A percentile compares a stretch with the other conserved stretches of the same genome.
These are phyloP conservation scores for Phytopythium vexans DNA, from an alignment of 352 stramenopile genomes.

Conservation along the genomic window DNA sequence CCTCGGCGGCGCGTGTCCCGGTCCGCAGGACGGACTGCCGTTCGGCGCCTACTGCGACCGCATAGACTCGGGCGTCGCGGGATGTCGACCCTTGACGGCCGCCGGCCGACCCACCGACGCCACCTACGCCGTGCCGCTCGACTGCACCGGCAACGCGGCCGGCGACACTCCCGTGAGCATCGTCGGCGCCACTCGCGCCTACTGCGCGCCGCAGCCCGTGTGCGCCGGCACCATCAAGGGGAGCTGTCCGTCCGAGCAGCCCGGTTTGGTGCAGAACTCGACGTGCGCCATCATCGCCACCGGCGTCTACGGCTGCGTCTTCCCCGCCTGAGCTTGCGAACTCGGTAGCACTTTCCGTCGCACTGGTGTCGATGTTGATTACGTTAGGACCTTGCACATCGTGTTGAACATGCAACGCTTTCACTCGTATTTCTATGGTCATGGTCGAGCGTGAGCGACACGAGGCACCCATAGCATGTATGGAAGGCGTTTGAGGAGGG, in stretches of 20 bases:
- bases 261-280: conserved; percentile 22
- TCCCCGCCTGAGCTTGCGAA: not conserved
- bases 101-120: conserved; percentile 16
- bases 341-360: too few species aligned
- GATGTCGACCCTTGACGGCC: conserved; percentile 28
- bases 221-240: conserved; percentile 28
- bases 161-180: conserved; percentile 22
- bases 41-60: conserved; percentile 36
- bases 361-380: too few species aligned
- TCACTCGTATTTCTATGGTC: too few species aligned
- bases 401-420: too few species aligned
- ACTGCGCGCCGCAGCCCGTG: conserved; percentile 12
- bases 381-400: too few species aligned
- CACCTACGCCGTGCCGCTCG: conserved; percentile 17
- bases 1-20: conserved; percentile 29
- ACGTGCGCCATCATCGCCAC: conserved; percentile 23
- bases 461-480: too few species aligned
- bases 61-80: conserved; percentile 36
- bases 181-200: conserved; percentile 10
- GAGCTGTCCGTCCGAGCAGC: conserved; percentile 27
- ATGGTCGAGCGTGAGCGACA: too few species aligned
- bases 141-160: conserved; percentile 25
- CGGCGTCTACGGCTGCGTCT: conserved; percentile 32
- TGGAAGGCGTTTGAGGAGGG: too few species aligned
- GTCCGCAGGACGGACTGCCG: conserved; percentile 26